Evolutionary conservation across 176 grass and related monocot species (phyloP).

Genomic region (Rhynchospora tenuis): DNA sequence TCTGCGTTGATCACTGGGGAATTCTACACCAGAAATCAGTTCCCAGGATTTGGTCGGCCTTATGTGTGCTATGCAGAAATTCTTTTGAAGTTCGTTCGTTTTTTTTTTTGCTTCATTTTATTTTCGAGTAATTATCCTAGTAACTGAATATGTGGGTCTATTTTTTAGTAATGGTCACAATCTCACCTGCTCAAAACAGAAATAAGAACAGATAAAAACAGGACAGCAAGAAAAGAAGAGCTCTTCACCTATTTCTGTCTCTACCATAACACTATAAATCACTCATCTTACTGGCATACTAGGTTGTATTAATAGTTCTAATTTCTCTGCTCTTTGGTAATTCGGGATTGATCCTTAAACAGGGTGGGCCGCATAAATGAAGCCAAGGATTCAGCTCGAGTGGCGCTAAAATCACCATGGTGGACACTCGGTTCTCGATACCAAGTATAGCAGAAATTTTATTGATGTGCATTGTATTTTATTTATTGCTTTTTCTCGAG

Average conservation of each 20-base stretch:
- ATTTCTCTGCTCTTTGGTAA: neutral
- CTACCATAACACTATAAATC: neutral
- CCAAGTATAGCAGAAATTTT: conserved; percentile 43
- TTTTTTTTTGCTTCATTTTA: neutral
- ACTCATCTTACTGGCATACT: neutral
- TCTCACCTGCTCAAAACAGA: neutral
- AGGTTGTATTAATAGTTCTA: neutral
- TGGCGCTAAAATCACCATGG: conserved; percentile 92
- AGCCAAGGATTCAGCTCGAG: conserved; percentile 83
- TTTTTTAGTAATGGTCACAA: neutral
- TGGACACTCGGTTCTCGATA: conserved; percentile 92
- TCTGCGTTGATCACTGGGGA: conserved; percentile 91
- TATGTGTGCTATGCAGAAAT: conserved; percentile 73
- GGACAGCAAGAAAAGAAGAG: too few species aligned
- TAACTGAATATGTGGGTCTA: neutral
- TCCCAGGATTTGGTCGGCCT: conserved; percentile 91
- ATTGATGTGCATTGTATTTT: neutral
- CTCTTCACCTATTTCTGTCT: too few species aligned
- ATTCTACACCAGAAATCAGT: conserved; percentile 92
- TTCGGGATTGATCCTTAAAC: conserved; percentile 9
- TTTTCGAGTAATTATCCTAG: neutral
- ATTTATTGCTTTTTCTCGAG: neutral
- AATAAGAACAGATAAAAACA: too few species aligned
- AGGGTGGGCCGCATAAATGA: conserved; percentile 77
- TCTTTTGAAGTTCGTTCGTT: conserved; percentile 74